Evolutionary conservation across 208 protist genomes (phyloP).

Genomic region (Leishmania lainsoni): DNA sequence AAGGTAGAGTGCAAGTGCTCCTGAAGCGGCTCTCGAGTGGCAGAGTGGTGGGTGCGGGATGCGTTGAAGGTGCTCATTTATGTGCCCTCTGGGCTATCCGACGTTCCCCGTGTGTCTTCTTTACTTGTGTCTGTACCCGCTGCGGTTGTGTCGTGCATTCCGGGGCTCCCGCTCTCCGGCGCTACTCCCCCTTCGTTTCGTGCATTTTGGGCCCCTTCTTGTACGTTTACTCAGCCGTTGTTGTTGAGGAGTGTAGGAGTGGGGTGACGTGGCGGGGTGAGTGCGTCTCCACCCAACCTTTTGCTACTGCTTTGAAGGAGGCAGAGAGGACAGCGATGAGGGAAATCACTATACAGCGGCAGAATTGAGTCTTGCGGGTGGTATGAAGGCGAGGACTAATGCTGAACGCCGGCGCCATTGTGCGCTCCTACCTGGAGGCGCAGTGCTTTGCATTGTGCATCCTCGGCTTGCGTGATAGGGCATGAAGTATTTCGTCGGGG

Average conservation of each 20-base stretch:
- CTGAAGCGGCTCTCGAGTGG: no score
- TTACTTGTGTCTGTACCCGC: background rate
- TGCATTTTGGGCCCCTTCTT: background rate
- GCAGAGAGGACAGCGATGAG: background rate
- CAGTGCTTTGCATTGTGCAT: background rate
- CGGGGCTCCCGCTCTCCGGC: background rate
- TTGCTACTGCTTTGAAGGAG: no score
- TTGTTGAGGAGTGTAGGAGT: background rate
- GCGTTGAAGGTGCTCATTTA: background rate
- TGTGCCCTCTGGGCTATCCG: background rate
- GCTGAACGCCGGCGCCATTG: background rate
- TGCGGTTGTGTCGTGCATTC: slow-evolving; percentile 1
- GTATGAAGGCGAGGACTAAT: background rate
- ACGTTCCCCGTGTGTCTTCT: background rate
- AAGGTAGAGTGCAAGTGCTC: no score
- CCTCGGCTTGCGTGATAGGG: background rate
- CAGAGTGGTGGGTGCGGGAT: background rate
- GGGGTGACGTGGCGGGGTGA: background rate
- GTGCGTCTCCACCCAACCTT: background rate
- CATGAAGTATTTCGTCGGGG: background rate
- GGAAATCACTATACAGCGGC: background rate
- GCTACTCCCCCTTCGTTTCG: slow-evolving; percentile 16
- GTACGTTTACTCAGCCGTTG: background rate
- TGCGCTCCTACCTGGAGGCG: background rate
- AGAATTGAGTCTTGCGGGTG: background rate